These are phyloP conservation scores for Fusarium austroafricanum DNA, from an alignment of 2,329 filamentous ascomycete species.

Conservation along the genomic window DNA sequence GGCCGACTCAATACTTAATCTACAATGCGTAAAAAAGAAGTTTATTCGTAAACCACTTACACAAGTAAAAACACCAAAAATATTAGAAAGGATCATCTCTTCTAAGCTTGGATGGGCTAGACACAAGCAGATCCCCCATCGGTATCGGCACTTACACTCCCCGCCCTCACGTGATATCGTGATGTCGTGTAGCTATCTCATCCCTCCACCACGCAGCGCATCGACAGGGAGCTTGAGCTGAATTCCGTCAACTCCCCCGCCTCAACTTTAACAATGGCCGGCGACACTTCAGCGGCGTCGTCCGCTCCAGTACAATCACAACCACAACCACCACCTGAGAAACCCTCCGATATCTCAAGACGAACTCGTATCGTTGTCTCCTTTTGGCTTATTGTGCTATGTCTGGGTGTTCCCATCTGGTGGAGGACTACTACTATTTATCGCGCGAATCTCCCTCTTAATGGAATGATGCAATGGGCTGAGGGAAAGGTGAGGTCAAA, in stretches of 20 bases:
- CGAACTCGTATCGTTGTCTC: conserved; percentile 82
- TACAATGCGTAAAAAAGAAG: not conserved
- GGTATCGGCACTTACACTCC: conserved; percentile 30
- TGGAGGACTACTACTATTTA: conserved; percentile 95
- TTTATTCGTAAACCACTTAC: not conserved
- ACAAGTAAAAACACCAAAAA: not conserved
- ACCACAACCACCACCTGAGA: conserved; percentile 77
- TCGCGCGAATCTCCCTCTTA: conserved; percentile 83
- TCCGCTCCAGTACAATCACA: conserved; percentile 6
- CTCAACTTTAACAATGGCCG: conserved; percentile 37
- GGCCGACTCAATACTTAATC: too few species aligned
- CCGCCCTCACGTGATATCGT: conserved; percentile 45
- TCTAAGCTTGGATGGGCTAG: not conserved
- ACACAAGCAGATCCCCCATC: conserved; percentile 2
- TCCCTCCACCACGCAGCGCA: conserved; percentile 19
- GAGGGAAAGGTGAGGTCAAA: conserved; percentile 77
- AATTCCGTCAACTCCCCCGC: conserved; percentile 23
- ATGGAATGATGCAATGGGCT: conserved; percentile 91
- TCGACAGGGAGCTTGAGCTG: conserved; percentile 14
- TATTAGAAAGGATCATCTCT: not conserved
- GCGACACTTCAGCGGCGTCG: conserved; percentile 35
- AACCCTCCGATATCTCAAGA: conserved; percentile 72
- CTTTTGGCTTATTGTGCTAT: conserved; percentile 89
- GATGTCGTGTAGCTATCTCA: conserved; percentile 42
- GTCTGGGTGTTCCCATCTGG: conserved; percentile 92